Conservation (phyloP, 2,329 filamentous ascomycete species). For the Venturia nashicola region DNA sequence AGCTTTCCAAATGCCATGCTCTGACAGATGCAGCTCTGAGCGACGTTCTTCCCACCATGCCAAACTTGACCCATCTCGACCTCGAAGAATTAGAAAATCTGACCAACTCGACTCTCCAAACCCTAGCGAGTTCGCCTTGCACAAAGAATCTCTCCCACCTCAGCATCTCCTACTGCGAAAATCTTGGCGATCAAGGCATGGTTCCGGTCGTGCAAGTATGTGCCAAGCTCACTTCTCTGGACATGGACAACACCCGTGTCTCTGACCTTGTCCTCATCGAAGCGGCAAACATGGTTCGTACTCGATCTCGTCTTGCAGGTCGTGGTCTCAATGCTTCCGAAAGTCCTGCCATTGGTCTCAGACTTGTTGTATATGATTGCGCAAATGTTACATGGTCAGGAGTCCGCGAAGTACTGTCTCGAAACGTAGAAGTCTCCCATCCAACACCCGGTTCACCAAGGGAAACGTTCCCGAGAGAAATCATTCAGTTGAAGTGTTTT, state of each 20-base stretch:
- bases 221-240: slow-evolving; percentile 53
- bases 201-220: slow-evolving; percentile 70
- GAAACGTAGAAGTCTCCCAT: slow-evolving; percentile 63
- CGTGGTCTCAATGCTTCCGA: slow-evolving; percentile 17
- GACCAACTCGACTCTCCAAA: slow-evolving; percentile 62
- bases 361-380: slow-evolving; percentile 81
- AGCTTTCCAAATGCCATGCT: slow-evolving; percentile 64
- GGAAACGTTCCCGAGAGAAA: slow-evolving; percentile 57
- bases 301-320: slow-evolving; percentile 42
- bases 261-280: slow-evolving; percentile 78
- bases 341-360: slow-evolving; percentile 44
- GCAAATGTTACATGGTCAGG: slow-evolving; percentile 87
- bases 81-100: slow-evolving; percentile 73
- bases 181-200: slow-evolving; percentile 71
- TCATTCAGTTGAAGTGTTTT: slow-evolving; percentile 84
- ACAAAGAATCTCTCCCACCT: slow-evolving; percentile 62
- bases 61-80: slow-evolving; percentile 73
- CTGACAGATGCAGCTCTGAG: slow-evolving; percentile 64
- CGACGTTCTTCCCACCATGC: slow-evolving; percentile 60
- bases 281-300: slow-evolving; percentile 66
- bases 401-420: slow-evolving; percentile 71
- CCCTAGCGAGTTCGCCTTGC: slow-evolving; percentile 66
- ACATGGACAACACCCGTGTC: slow-evolving; percentile 88
- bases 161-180: slow-evolving; percentile 82
- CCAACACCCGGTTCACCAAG: slow-evolving; percentile 18